Evolutionary conservation across 495 filamentous ascomycete genomes (phyloP), one percentile per base, ranked within the genome.

Genomic region (Oidiodendron maius): DNA sequence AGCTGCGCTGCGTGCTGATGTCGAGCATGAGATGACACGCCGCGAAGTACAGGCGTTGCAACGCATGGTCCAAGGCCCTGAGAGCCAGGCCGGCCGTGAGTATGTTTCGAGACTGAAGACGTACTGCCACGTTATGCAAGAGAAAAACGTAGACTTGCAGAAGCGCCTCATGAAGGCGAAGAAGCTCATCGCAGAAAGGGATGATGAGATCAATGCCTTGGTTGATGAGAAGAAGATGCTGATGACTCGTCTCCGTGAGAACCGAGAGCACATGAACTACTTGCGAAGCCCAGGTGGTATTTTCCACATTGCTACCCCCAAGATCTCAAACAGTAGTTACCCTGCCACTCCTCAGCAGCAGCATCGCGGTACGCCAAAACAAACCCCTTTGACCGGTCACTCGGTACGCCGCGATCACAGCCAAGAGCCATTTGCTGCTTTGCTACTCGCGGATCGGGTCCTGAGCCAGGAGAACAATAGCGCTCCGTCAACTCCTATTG

Each of bases 1-100:
- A 63, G 84, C 89, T 20, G 75, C 86, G 3, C 91, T 94, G 63
- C 80, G 90, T 30, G 88, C 91, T 49, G 86, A 82, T 28, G 93
- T 97, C 10, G 93, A 98, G 65, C 87, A 94, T 48, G 86, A 94
- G 40, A 89, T 97, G 70, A 86, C 84, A n/a, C 82, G 85, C 47
- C 77, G 86, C 25, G 94, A 98, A 64, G 86, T 96, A 5, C 84
- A 96, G 50, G 87, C 91, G 9, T 68, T 98, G 17, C 86, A 89
- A 53, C 16, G 34, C 12, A 47, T 24, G 11, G 20, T 3, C 21
- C 23, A 35, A 39, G 40, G 44, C 17, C 52, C 48, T 8, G 56
- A 55, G 25, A 32, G 37, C 16, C 76, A 71, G 44, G 77, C 72
- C 15, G 41, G 41, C 11, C 41, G 24, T n/a, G 72, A 79, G 52